A percentile compares a stretch with the other conserved stretches of the same genome.
Evolutionary conservation across 164 flowering plant genomes (phyloP).

Genomic region (Sedum album): DNA sequence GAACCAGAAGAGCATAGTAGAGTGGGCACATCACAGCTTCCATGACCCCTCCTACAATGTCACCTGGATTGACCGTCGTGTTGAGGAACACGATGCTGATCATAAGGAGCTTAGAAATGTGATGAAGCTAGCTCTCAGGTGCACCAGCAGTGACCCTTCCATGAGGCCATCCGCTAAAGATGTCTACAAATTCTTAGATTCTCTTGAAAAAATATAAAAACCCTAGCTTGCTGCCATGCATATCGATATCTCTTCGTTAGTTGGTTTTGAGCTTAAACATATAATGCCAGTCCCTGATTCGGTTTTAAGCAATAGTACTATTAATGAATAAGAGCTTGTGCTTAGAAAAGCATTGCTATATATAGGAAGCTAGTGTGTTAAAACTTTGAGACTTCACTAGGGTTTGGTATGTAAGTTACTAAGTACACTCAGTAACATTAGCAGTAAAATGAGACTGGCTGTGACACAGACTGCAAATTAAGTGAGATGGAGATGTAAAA

Average conservation of each 20-base stretch:
- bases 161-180: background rate
- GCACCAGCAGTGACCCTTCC: slow-evolving; percentile 53
- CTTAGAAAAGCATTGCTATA: background rate
- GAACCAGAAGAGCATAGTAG: slow-evolving; percentile 41
- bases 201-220: background rate
- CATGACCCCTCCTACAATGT: slow-evolving; percentile 69
- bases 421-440: too few relatives aligned
- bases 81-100: slow-evolving; percentile 12
- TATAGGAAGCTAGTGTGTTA: too few relatives aligned
- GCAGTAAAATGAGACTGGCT: background rate
- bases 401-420: background rate
- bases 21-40: slow-evolving; percentile 81
- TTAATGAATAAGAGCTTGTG: background rate
- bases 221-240: too few relatives aligned
- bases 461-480: background rate
- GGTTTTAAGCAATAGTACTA: background rate
- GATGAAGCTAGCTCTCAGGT: slow-evolving; percentile 68
- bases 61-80: slow-evolving; percentile 52
- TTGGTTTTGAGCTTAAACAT: background rate
- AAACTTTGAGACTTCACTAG: too few relatives aligned
- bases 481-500: background rate
- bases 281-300: too few relatives aligned
- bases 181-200: background rate
- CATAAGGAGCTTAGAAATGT: slow-evolving; percentile 45
- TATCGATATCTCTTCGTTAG: background rate